Evolutionary conservation across 2,329 filamentous ascomycete species (phyloP), one percentile per base, ranked within the genome.

Genomic region (Aureobasidium lini): DNA sequence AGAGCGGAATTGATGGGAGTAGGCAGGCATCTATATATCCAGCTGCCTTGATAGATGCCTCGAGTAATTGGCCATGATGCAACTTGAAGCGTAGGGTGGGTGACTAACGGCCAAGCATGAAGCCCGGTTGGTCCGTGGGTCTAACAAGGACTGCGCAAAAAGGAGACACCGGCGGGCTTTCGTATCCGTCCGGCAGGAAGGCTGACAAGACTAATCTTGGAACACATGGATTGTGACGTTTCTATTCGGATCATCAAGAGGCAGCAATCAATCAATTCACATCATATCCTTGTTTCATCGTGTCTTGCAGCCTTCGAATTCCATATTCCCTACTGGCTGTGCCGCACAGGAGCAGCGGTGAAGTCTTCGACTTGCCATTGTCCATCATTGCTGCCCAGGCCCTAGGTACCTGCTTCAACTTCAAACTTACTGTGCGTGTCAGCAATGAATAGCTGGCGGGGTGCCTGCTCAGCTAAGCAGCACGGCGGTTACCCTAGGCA

Each of bases 1-100:
- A 46, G 47, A 61, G 13, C 28, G 34, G 31, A 32, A 13, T 16
- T 28, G 39, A 13, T 53, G 60, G 43, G 49, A 61, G 60, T 36
- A 57, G 47, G 36, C 56, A 53, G 48, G 16, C 39, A 46, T 56
- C 48, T 59, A 47, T 59, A 59, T 61, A 54, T 43, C 39, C 34
- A 52, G 31, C 36, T 9, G 23, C 42, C n/a, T 3, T 46, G 49
- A 46, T 32, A 44, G 34, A 42, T 23, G 36, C 37, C 42, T 48
- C 42, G 42, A 48, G 42, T 56, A 59, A 59, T 61, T 61, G 53
- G 43, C 37, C 54, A 59, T 61, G 60, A 61, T 61, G 60, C 60
- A 61, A 61, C 56, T 47, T 40, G 49, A 59, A 58, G 48, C 48
- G 28, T 18, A 52, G 47, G 46, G 46, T 52, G 37, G 46, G 46